Evolutionary conservation across 1,284 basidiomycete genomes (phyloP).

Genomic region (Marasmius fiardii): DNA sequence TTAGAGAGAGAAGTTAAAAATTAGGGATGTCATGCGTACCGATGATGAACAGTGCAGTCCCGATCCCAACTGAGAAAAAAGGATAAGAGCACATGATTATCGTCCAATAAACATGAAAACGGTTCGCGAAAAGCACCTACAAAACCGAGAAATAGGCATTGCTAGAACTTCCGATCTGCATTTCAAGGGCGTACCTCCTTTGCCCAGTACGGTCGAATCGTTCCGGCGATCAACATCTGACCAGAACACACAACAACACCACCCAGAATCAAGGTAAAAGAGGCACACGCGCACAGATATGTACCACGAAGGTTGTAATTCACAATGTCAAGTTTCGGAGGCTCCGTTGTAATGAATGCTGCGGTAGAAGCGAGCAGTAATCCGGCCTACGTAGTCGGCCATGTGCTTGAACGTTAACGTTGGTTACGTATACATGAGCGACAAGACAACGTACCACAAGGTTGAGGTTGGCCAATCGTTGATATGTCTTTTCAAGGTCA

Average conservation of each 20-base stretch:
- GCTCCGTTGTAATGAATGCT: conserved; percentile 9
- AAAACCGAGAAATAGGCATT: background rate
- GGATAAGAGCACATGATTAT: background rate
- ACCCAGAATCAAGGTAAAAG: background rate
- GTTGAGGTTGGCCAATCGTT: too few species aligned
- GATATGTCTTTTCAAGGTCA: too few species aligned
- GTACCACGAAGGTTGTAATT: conserved; percentile 9
- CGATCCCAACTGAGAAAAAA: conserved; percentile 2
- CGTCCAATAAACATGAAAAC: background rate
- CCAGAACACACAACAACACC: background rate
- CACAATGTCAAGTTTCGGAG: conserved; percentile 2
- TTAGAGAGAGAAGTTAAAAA: background rate
- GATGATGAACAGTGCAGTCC: conserved; percentile 15
- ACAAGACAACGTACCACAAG: too few species aligned
- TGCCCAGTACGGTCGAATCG: background rate
- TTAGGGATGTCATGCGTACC: background rate
- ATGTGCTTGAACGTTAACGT: too few species aligned
- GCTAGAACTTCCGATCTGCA: background rate
- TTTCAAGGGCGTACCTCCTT: background rate
- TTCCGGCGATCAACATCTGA: background rate
- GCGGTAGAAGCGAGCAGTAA: conserved; percentile 6
- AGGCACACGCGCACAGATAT: background rate
- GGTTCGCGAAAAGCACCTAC: background rate
- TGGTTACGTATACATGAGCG: too few species aligned
- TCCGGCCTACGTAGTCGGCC: conserved; percentile 3